Evolutionary conservation across 2,329 filamentous ascomycete genomes (phyloP), one percentile per base, ranked within the genome.

Genomic region (Sporothrix pseudoabietina): DNA sequence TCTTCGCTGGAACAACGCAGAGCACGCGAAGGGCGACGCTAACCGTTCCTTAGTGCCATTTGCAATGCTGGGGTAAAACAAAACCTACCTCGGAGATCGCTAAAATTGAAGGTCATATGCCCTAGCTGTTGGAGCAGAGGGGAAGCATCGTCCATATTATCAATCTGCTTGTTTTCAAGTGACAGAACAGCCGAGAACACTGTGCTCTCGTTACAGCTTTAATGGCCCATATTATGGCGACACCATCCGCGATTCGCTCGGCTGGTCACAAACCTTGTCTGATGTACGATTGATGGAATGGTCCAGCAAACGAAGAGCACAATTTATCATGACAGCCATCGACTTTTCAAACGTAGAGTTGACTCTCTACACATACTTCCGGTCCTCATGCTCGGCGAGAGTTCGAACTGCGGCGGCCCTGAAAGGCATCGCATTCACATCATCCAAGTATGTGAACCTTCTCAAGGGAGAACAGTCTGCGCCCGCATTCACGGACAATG

Each of bases 301-400:
- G 32, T 14, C 19, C 26, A 30, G 9, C 55, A 3, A 44, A 44
- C 41, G 12, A 8, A 22, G 26, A 47, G 44, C 10, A 44, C 2
- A 32, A n/a, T 14, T n/a, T 32, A 68, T 10, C 12, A 49, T 68
- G 63, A 10, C 59, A 12, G 9, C 32, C 4, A n/a, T 8, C 30
- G 59, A 68, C 63, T 68, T 49, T 19, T n/a, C 44, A 26, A 32
- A n/a, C 12, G 63, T 26, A 0, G 26, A 68, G 41, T 19, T 68
- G 22, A 68, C 41, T 3, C 63, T 68, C 41, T 68, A 68, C 63
- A 68, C 63, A 14, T 68, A 49, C 7, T 68, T 68, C 6, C 41
- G 63, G 10, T 68, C 41, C 3, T 68, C 63, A 12, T 68, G 63
- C 41, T 68, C 63, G 44, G 63, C 63, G 1, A 41, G 61, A 1